These are phyloP conservation scores for Aspergillus fumigatiaffinis DNA, from an alignment of 2,329 filamentous ascomycete genomes.

Conservation along the genomic window DNA sequence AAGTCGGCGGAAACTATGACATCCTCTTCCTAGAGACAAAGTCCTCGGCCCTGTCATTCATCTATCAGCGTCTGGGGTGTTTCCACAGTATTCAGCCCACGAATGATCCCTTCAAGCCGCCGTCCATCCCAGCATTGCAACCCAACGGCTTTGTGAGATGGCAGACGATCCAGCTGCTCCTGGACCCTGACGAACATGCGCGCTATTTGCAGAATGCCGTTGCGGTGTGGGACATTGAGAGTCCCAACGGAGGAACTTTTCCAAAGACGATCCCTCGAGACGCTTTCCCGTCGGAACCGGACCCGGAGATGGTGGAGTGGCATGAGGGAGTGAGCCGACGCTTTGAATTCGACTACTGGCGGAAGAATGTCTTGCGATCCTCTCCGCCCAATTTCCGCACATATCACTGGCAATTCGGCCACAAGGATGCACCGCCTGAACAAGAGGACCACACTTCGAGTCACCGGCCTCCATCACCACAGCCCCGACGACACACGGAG, in stretches of 20 bases:
- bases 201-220: conserved; percentile 78
- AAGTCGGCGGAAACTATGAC: conserved; percentile 72
- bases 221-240: conserved; percentile 68
- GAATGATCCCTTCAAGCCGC: conserved; percentile 64
- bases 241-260: conserved; percentile 60
- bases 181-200: conserved; percentile 84
- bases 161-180: conserved; percentile 85
- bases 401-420: conserved; percentile 27
- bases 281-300: conserved; percentile 67
- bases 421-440: conserved; percentile 27
- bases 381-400: conserved; percentile 29
- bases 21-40: conserved; percentile 74
- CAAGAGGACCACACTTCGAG: conserved; percentile 19
- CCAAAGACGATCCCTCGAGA: conserved; percentile 63
- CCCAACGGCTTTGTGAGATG: conserved; percentile 83
- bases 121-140: conserved; percentile 78
- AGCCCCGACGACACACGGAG: conserved; percentile 15
- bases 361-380: conserved; percentile 33
- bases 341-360: conserved; percentile 59
- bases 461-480: conserved; percentile 12
- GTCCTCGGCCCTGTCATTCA: conserved; percentile 74
- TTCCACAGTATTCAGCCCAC: conserved; percentile 80
- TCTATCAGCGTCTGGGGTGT: conserved; percentile 88
- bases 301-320: conserved; percentile 80
- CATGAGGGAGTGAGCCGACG: conserved; percentile 72